phyloP scores from a whole-genome alignment of 2,329 filamentous ascomycete species.

The Penicillium sp. region DNA sequence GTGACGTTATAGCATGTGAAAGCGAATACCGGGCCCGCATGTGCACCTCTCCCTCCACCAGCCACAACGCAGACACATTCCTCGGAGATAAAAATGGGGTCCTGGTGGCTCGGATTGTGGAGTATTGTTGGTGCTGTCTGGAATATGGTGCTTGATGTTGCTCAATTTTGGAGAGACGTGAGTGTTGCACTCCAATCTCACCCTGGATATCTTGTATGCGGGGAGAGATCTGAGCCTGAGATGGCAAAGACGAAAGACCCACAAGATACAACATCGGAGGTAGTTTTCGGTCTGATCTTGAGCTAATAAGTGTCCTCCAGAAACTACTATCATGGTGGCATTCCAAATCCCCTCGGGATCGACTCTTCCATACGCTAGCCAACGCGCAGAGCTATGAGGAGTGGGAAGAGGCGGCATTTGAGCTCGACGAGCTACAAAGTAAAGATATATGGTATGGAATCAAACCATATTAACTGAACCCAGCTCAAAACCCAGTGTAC shows the following conservation, averaged over 20 bases:
- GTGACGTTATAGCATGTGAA: conserved; percentile 25
- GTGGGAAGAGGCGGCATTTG: conserved; percentile 80
- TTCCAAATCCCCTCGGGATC: conserved; percentile 61
- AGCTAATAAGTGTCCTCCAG: conserved; percentile 43
- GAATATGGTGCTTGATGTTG: conserved; percentile 60
- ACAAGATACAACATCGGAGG: background rate
- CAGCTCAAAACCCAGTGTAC: background rate
- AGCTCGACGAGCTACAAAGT: conserved; percentile 77
- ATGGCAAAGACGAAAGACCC: background rate
- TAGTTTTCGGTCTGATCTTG: background rate
- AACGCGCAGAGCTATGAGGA: conserved; percentile 72
- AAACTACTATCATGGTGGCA: conserved; percentile 66
- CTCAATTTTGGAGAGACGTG: conserved; percentile 62
- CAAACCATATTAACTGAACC: background rate
- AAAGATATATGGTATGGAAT: conserved; percentile 68
- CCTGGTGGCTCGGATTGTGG: conserved; percentile 26
- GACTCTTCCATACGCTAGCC: conserved; percentile 64
- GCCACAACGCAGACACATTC: conserved; percentile 1
- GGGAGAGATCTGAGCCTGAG: background rate
- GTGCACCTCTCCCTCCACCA: conserved; percentile 2
- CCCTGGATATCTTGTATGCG: background rate
- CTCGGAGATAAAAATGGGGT: conserved; percentile 19
- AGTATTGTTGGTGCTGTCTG: conserved; percentile 44
- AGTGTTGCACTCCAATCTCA: conserved; percentile 2
- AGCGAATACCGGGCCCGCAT: conserved; percentile 7